These are phyloP conservation scores for Yamadazyma membranifaciens DNA, from an alignment of 1,139 yeast species.

Conservation along the genomic window DNA sequence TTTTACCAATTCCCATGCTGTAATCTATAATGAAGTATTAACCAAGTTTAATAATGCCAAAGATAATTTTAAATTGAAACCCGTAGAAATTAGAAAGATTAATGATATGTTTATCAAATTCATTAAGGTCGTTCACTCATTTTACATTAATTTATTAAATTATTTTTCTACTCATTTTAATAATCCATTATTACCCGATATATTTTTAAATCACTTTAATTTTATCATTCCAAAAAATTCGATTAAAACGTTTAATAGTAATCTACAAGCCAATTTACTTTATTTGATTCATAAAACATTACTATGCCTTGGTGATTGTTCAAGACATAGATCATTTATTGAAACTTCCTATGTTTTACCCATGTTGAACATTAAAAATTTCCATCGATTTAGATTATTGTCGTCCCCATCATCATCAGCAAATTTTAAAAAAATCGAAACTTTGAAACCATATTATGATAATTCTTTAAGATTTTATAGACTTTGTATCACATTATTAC, in stretches of 20 bases:
- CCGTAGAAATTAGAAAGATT: conserved; percentile 58
- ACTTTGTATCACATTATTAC: conserved; percentile 53
- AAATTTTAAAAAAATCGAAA: conserved; percentile 26
- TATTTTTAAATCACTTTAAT: conserved; percentile 24
- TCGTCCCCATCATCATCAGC: conserved; percentile 14
- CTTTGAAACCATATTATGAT: conserved; percentile 22
- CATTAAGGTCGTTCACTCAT: conserved; percentile 42
- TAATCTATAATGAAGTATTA: conserved; percentile 20
- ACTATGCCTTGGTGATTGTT: conserved; percentile 56
- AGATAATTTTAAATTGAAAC: conserved; percentile 26
- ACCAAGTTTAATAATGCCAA: conserved; percentile 11
- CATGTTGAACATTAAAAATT: conserved; percentile 29
- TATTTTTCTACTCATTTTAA: conserved; percentile 36
- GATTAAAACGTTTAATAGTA: conserved; percentile 16
- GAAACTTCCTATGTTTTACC: conserved; percentile 43
- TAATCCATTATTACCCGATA: conserved; percentile 32
- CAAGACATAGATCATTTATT: conserved; percentile 53
- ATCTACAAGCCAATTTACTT: conserved; percentile 41
- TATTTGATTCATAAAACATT: conserved; percentile 54
- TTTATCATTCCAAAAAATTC: conserved; percentile 18
- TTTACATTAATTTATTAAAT: conserved; percentile 42
- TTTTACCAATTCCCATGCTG: conserved; percentile 43
- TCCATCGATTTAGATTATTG: conserved; percentile 35
- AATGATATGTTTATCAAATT: conserved; percentile 52
- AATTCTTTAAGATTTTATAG: conserved; percentile 49